Evolutionary conservation across 129 eudicot species (phyloP), one percentile per base, ranked within the genome.

Genomic region (Arctium lappa): DNA sequence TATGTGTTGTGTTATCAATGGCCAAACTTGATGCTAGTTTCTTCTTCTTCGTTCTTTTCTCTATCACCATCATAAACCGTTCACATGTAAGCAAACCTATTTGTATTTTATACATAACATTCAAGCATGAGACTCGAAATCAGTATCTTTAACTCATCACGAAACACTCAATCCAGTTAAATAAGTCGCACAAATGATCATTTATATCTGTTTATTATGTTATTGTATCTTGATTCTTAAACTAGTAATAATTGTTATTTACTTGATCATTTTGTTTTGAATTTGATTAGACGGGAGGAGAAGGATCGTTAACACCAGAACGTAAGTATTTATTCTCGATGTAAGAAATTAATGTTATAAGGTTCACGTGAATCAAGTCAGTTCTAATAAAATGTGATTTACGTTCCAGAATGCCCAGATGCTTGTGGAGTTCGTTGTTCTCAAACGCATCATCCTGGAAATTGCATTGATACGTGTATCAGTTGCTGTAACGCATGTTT

Each of bases 391-490:
- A 2, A 12, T 29, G 12, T 42, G 39, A 30, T 60, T 60, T 0
- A n/a, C 31, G 46, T 33, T 82, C 31, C 83, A 83, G 86, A 83
- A 83, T 83, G 86, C 34, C 79, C 86, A 18, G 68, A n/a, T 44
- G 83, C 86, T 6, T 83, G 86, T 72, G 68, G 30, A 29, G 72
- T 72, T 63, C 83, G 83, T 2, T 83, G 86, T 46, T 83, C 83
- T 4, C 78, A 83, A 78, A 83, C 86, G 0, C 83, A 83, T 78
- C 86, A 83, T 72, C 83, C 79, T 15, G 86, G 86, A 56, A 83
- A 83, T 18, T 83, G 86, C 78, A 15, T 78, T 37, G 86, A 78
- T 83, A 16, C 83, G 1, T 83, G 86, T 40, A 83, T 8, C 1
- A 83, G 86, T 78, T 83, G 86, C 10, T 83, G 86, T 62, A 65